Percentiles rank a stretch among this genome's conserved stretches.
Conservation (phyloP, 2,329 filamentous ascomycete genomes). For the Aspergillus niger region DNA sequence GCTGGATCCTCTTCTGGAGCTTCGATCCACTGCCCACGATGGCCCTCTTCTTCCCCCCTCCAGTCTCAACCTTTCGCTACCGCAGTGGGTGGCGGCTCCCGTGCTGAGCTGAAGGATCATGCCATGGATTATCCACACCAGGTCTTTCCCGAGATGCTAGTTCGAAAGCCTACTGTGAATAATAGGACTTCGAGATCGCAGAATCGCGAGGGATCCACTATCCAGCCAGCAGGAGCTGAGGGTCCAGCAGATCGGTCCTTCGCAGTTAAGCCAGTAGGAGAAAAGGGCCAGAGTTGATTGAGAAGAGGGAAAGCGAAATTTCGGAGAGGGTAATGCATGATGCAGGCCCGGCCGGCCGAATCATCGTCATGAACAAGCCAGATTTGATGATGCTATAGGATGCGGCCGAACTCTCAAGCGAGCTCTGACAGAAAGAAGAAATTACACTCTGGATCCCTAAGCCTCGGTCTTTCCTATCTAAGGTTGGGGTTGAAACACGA, state of each 20-base stretch:
- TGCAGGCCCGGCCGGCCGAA: not conserved
- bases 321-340: not conserved
- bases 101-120: slow-evolving; percentile 8
- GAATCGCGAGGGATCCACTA: not conserved
- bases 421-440: slow-evolving; percentile 10
- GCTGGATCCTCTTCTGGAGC: slow-evolving; percentile 4
- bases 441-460: not conserved
- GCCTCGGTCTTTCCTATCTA: slow-evolving; percentile 11
- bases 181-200: not conserved
- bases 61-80: not conserved
- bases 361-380: not conserved
- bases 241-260: not conserved
- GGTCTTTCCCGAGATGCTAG: slow-evolving; percentile 2
- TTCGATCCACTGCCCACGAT: slow-evolving; percentile 5
- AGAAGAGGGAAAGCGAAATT: not conserved
- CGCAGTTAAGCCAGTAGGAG: not conserved
- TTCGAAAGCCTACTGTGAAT: not conserved
- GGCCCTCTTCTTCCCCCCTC: not conserved
- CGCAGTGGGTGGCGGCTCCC: not conserved
- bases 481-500: slow-evolving; percentile 7
- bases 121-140: slow-evolving; percentile 2
- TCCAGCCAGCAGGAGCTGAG: not conserved
- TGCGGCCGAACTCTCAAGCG: not conserved
- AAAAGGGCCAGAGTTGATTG: too few relatives aligned
- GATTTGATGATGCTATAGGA: not conserved